phyloP scores from a whole-genome alignment of 2,329 filamentous ascomycete species.

The Aspergillus floridensis region DNA sequence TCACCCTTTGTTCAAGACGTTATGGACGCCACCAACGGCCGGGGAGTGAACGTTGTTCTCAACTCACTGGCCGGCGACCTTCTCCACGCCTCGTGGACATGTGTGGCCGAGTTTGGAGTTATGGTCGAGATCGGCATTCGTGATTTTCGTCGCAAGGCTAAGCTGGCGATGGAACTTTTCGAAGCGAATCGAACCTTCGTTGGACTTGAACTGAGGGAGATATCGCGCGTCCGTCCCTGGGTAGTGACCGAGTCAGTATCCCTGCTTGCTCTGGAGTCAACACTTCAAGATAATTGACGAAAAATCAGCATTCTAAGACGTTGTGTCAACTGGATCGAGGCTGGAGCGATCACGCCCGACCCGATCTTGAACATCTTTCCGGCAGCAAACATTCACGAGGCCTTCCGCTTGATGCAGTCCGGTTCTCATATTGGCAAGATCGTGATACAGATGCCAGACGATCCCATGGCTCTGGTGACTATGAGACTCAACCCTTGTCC shows the following conservation, averaged over 20 bases:
- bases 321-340: neutral
- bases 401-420: conserved; percentile 3
- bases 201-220: conserved; percentile 4
- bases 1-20: conserved; percentile 18
- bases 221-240: neutral
- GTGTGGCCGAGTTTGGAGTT: conserved; percentile 23
- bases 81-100: conserved; percentile 27
- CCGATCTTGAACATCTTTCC: neutral
- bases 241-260: neutral
- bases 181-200: conserved; percentile 13
- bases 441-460: neutral
- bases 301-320: neutral
- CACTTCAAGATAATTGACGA: neutral
- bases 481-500: neutral
- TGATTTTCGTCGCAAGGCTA: neutral
- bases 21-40: conserved; percentile 18
- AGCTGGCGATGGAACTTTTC: conserved; percentile 19
- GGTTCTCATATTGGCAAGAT: neutral
- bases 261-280: neutral
- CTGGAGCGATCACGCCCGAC: neutral
- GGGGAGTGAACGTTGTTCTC: conserved; percentile 28
- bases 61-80: conserved; percentile 31
- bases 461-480: neutral
- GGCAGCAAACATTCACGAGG: conserved; percentile 11
- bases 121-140: conserved; percentile 24